These are phyloP conservation scores for Durusdinium trenchii DNA, from an alignment of 73 alveolate species.

Conservation along the genomic window DNA sequence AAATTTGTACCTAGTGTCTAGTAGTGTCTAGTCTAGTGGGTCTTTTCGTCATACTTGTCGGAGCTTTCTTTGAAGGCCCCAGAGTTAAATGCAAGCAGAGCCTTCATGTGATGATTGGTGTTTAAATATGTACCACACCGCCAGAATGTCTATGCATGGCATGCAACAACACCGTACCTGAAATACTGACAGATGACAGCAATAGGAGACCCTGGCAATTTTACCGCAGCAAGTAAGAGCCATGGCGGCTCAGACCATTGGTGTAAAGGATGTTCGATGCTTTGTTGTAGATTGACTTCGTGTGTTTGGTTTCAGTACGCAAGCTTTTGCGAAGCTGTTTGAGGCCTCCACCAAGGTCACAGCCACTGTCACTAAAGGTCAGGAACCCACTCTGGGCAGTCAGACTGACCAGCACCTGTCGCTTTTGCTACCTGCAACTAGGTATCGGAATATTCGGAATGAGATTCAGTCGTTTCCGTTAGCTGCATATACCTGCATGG, in stretches of 20 bases:
- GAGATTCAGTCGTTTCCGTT: no score
- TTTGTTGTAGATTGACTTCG: not conserved
- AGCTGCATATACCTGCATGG: not conserved
- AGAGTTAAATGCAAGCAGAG: not conserved
- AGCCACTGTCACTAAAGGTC: not conserved
- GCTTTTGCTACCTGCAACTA: no score
- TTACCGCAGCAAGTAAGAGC: not conserved
- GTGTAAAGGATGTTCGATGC: slow-evolving; percentile 24
- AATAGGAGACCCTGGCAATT: no score
- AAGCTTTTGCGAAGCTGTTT: not conserved
- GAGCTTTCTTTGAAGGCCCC: not conserved
- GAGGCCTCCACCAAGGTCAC: slow-evolving; percentile 2
- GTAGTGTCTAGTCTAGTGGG: not conserved
- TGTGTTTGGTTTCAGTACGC: not conserved
- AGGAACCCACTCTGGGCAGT: not conserved
- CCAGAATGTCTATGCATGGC: not conserved
- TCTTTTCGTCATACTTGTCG: not conserved
- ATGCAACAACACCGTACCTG: no score
- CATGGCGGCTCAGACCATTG: slow-evolving; percentile 24
- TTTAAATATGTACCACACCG: not conserved
- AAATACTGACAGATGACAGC: no score
- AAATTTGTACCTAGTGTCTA: not conserved
- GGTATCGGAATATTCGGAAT: no score
- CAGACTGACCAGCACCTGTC: no score
- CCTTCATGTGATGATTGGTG: not conserved